phyloP scores from a whole-genome alignment of 345 rosid genomes.

The Atalantia buxifolia region DNA sequence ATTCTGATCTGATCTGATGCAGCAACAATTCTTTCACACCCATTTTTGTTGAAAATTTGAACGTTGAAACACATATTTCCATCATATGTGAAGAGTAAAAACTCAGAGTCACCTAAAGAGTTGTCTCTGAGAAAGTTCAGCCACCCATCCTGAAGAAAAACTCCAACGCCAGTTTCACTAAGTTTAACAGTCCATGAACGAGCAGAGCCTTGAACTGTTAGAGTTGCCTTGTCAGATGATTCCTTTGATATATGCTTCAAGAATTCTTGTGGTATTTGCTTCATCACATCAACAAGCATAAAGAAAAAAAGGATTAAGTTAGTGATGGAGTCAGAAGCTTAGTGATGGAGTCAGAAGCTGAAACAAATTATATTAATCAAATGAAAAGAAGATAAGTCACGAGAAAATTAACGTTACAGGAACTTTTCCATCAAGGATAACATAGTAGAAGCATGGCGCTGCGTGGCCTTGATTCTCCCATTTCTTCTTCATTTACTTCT shows the following conservation, averaged over 20 bases:
- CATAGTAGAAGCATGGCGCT: slow-evolving; percentile 7
- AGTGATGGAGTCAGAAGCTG: neutral
- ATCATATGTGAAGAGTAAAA: slow-evolving; percentile 8
- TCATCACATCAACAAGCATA: neutral
- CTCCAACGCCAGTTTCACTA: neutral
- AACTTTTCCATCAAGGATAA: neutral
- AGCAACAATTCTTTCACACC: neutral
- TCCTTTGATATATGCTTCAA: neutral
- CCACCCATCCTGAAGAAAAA: slow-evolving; percentile 24
- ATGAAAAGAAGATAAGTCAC: neutral
- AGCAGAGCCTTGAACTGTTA: slow-evolving; percentile 8
- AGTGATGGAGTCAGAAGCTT: neutral
- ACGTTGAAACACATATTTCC: slow-evolving; percentile 20
- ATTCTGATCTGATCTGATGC: neutral
- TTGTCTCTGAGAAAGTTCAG: slow-evolving; percentile 10
- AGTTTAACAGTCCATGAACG: slow-evolving; percentile 9
- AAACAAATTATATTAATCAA: neutral
- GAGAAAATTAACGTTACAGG: neutral
- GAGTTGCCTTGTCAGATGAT: neutral
- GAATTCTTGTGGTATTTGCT: slow-evolving; percentile 5
- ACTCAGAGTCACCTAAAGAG: neutral
- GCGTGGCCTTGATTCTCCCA: neutral
- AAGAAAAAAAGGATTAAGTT: no score
- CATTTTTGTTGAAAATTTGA: slow-evolving; percentile 2
- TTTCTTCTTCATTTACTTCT: slow-evolving; percentile 1